Base-by-base conservation (phyloP, 2,329 filamentous ascomycete genomes). In the Chlorencoelia australis region DNA sequence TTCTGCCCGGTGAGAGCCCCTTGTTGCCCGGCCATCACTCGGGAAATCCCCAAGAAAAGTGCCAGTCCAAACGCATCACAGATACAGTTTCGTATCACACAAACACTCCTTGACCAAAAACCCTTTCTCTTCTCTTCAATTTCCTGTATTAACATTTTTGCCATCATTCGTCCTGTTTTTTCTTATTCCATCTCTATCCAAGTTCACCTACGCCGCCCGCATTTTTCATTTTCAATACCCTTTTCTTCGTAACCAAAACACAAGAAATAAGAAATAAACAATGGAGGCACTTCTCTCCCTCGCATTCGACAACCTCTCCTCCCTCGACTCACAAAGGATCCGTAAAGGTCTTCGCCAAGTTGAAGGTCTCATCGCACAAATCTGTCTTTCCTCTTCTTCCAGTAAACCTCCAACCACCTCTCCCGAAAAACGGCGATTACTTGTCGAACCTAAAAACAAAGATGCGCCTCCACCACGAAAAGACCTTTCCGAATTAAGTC, bases 211-310 rank as follows among this genome's bases (percentile, higher is more conserved):
- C 19, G 37, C 16, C n/a, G 32, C 32, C 22, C 33, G 21, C 19
- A 8, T 18, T 32, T 45, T 39, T 24, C 21, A 21, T 33, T 35
- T 36, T 37, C 34, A 28, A 14, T 15, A 16, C 11, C n/a, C 33
- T 35, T 16, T 27, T 19, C 25, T 16, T 27, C 22, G 24, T 26
- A 36, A 19, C 32, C 20, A 25, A 41, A 49, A 41, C 35, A 40
- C 16, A 10, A 40, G 34, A 31, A 32, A 20, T 26, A 44, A 30
- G 34, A 35, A 38, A 35, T 10, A 41, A 42, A 43, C 43, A 32
- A 96, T 96, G 91, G 91, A 96, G 66, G 78, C 83, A 35, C 73
- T 96, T 18, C 71, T 96, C 38, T 93, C 86, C 29, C 78, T 94
- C 58, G 87, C 89, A 43, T 96, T 96, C 63, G 88, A 95, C 67